A percentile compares a stretch with the other conserved stretches of the same genome.
phyloP scores from a whole-genome alignment of 805 yeast genomes.

The Yueomyces sp. region DNA sequence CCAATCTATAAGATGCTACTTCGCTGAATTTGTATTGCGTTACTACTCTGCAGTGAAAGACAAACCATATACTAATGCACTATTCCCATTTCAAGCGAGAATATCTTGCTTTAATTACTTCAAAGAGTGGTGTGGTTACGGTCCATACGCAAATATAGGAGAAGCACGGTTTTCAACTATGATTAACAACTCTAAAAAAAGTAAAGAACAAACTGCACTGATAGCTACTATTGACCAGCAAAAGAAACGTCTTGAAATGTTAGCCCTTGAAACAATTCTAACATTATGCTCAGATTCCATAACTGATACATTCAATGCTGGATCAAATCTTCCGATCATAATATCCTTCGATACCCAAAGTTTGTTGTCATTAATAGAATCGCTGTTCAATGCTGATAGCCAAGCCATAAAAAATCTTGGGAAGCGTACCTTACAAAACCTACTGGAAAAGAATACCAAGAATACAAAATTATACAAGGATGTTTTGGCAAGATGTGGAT shows the following conservation, averaged over 20 bases:
- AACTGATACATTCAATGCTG: slow-evolving; percentile 27
- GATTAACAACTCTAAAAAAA: slow-evolving; percentile 29
- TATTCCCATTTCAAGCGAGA: slow-evolving; percentile 81
- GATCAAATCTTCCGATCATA: slow-evolving; percentile 24
- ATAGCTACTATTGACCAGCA: slow-evolving; percentile 70
- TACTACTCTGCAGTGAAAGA: slow-evolving; percentile 46
- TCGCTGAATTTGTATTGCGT: slow-evolving; percentile 68
- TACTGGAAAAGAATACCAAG: slow-evolving; percentile 47
- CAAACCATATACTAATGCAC: slow-evolving; percentile 29
- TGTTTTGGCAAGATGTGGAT: slow-evolving; percentile 61
- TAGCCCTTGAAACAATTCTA: slow-evolving; percentile 78
- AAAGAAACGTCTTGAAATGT: slow-evolving; percentile 48
- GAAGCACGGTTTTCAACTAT: slow-evolving; percentile 52
- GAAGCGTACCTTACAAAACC: slow-evolving; percentile 51
- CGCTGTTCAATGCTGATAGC: slow-evolving; percentile 46
- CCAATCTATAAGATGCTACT: slow-evolving; percentile 69
- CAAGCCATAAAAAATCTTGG: slow-evolving; percentile 52
- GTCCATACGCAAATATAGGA: slow-evolving; percentile 46
- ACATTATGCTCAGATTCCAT: slow-evolving; percentile 66
- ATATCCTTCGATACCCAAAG: slow-evolving; percentile 61
- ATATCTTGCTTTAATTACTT: slow-evolving; percentile 69
- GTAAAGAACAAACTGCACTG: slow-evolving; percentile 37
- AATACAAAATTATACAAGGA: slow-evolving; percentile 39
- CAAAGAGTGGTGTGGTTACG: slow-evolving; percentile 93
- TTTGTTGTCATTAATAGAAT: slow-evolving; percentile 68